phyloP scores from a whole-genome alignment of 805 yeast genomes.

The Pichia sporocuriosa region DNA sequence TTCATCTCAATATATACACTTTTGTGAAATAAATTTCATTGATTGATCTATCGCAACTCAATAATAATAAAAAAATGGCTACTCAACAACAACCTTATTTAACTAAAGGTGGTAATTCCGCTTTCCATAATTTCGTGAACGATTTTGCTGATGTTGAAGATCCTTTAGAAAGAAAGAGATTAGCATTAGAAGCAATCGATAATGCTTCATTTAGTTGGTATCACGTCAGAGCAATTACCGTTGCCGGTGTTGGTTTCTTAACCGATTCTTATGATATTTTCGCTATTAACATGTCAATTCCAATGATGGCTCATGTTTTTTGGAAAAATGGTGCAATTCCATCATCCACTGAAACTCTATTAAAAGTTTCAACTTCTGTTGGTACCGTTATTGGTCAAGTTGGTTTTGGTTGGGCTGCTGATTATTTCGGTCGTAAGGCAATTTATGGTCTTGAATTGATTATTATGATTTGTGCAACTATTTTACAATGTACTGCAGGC shows the following conservation, averaged over 20 bases:
- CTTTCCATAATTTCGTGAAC: conserved; percentile 75
- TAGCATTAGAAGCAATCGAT: conserved; percentile 79
- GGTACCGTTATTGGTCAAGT: conserved; percentile 92
- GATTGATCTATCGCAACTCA: not conserved
- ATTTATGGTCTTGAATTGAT: conserved; percentile 85
- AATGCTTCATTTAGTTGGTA: conserved; percentile 77
- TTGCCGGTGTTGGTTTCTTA: conserved; percentile 91
- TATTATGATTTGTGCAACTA: conserved; percentile 72
- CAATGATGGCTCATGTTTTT: conserved; percentile 73
- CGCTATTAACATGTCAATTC: conserved; percentile 75
- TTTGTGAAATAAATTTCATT: no score
- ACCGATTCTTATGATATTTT: conserved; percentile 92
- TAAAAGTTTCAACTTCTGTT: conserved; percentile 86
- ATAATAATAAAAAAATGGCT: not conserved
- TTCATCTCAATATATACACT: no score
- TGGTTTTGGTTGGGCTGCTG: conserved; percentile 78
- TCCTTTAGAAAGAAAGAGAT: conserved; percentile 80
- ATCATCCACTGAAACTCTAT: conserved; percentile 61
- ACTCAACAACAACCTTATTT: conserved; percentile 10
- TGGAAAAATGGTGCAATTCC: conserved; percentile 63
- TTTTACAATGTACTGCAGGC: conserved; percentile 72
- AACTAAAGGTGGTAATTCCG: conserved; percentile 74
- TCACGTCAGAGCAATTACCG: conserved; percentile 71
- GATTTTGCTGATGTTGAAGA: conserved; percentile 79
- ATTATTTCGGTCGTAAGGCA: conserved; percentile 75